Base-by-base conservation (phyloP, 257 asterid genomes). In the Solanum chiquidenum region DNA sequence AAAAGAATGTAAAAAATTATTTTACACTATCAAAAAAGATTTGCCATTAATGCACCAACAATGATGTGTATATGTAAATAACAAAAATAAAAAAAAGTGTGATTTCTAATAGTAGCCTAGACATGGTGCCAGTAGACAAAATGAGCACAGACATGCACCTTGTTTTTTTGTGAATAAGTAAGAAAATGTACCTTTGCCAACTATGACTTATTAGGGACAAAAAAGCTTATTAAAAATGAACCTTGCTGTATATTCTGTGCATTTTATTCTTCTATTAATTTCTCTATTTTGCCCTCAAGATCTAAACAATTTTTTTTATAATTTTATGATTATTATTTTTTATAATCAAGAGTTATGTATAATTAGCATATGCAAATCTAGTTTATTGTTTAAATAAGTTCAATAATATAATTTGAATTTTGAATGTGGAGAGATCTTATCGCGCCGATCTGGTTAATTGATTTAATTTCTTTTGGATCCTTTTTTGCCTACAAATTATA, bases 151-250 rank as follows among this genome's bases (percentile, higher is more conserved):
- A 46, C 35, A 21, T 80, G 85, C 85, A 80, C 68, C 62, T 25
- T 14, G 38, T 5, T 44, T 44, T 37, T 75, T 25, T 80, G 85
- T 25, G 68, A 44, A 80, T 80, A 52, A 84, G n/a, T 86, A 87
- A 90, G 88, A 87, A 55, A 87, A 73, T 85, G 90, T 90, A 87
- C 86, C 58, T 86, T 87, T 89, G 91, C 89, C 91, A 89, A 80
- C 85, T 80, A 80, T 46, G 68, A 44, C 68, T 16, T 80, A 72
- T 2, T 72, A 35, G 84, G 38, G 62, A 77, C 84, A 77, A 77
- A 77, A 25, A 77, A 25, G 13, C 25, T 25, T 55, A 76, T 40
- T 76, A 25, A 25, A 40, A 52, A 62, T 73, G 49, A 62, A 55
- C 52, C 60, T 58, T 72, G 40, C 18, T 46, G 85, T 46, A 80